Evolutionary conservation across 352 stramenopile species (phyloP).

Genomic region (Lagenidium giganteum): DNA sequence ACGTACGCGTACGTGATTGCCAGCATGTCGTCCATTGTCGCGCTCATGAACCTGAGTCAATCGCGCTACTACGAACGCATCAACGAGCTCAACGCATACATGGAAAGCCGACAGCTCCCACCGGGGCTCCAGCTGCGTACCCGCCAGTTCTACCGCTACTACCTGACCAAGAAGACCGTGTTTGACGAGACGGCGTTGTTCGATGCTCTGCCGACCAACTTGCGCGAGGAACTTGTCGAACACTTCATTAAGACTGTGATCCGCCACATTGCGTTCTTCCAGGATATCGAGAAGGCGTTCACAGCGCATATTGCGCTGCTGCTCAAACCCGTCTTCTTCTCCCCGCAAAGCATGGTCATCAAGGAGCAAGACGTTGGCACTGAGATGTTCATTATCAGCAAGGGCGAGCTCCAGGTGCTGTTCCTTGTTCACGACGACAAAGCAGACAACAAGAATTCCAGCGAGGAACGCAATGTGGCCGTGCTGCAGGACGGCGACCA

Average conservation of each 20-base stretch:
- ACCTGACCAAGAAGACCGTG: constrained; percentile 27
- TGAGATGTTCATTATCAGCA: constrained; percentile 17
- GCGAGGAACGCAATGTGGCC: not conserved
- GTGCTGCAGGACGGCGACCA: constrained; percentile 35
- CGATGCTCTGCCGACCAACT: constrained; percentile 9
- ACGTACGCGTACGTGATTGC: constrained; percentile 74
- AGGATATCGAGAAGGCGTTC: constrained; percentile 12
- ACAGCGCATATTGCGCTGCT: constrained; percentile 10
- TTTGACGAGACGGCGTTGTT: constrained; percentile 27
- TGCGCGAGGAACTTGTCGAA: constrained; percentile 12
- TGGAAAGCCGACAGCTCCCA: constrained; percentile 39
- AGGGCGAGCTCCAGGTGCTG: constrained; percentile 8
- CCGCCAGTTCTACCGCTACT: constrained; percentile 27
- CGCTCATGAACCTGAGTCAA: constrained; percentile 37
- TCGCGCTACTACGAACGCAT: constrained; percentile 47
- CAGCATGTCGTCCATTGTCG: constrained; percentile 44
- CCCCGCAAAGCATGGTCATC: constrained; percentile 6
- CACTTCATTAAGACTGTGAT: constrained; percentile 16
- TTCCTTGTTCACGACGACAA: not conserved
- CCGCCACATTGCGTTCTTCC: constrained; percentile 10
- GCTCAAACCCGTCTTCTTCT: constrained; percentile 12
- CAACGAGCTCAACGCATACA: constrained; percentile 49
- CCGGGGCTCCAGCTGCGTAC: constrained; percentile 24
- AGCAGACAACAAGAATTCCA: not conserved
- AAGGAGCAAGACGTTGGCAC: constrained; percentile 3